phyloP scores from a whole-genome alignment of 805 yeast species.

The Starmerella tilneyi region DNA sequence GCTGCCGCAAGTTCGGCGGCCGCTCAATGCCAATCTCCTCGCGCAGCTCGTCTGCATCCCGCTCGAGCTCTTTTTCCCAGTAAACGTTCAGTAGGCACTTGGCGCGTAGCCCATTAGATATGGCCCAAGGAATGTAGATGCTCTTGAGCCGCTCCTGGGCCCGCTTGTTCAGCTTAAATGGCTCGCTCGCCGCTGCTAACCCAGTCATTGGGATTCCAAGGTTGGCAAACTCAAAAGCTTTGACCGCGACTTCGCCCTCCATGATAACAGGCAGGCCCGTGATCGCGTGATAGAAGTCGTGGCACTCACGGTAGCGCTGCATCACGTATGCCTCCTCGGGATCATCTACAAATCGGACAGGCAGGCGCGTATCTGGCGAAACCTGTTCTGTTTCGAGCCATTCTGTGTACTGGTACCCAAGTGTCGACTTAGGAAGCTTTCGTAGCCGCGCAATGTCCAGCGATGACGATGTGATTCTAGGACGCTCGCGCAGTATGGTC shows the following conservation, averaged over 20 bases:
- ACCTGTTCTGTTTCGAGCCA: conserved; percentile 85
- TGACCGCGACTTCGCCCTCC: conserved; percentile 94
- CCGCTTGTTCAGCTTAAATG: conserved; percentile 61
- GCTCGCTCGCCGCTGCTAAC: conserved; percentile 81
- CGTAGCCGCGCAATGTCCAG: conserved; percentile 54
- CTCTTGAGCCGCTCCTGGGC: conserved; percentile 48
- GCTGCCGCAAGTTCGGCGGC: conserved; percentile 68
- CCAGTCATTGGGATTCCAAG: conserved; percentile 94
- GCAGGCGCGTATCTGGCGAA: conserved; percentile 85
- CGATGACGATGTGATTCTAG: conserved; percentile 66
- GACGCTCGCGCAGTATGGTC: conserved; percentile 63
- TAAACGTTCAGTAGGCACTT: conserved; percentile 76
- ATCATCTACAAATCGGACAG: conserved; percentile 78
- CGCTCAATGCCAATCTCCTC: conserved; percentile 57
- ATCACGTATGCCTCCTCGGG: conserved; percentile 86
- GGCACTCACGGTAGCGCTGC: conserved; percentile 91
- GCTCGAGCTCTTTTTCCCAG: conserved; percentile 77
- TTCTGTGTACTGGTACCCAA: conserved; percentile 67
- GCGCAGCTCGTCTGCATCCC: conserved; percentile 64
- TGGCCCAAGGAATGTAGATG: conserved; percentile 82
- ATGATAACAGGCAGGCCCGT: conserved; percentile 81
- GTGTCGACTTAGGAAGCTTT: conserved; percentile 51
- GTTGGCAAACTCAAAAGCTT: conserved; percentile 84
- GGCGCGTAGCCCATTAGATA: conserved; percentile 57
- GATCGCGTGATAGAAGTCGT: conserved; percentile 89